Evolutionary conservation across 1,284 basidiomycete genomes (phyloP).

Genomic region (Tilletia indica): DNA sequence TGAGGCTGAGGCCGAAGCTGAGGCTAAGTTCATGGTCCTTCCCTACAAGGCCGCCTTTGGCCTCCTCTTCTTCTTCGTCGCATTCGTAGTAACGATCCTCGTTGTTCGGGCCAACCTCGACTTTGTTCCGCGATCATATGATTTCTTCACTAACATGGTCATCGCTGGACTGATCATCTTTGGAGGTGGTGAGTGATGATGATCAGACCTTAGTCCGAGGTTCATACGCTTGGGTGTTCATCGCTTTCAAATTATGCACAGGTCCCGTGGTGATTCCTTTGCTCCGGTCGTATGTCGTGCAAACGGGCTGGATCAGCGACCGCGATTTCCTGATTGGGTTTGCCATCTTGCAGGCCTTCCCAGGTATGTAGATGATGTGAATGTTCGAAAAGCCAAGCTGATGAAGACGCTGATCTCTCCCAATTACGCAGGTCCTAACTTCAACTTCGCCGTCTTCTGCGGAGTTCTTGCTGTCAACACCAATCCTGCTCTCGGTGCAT

Average conservation of each 20-base stretch:
- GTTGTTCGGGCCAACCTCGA: conserved; percentile 54
- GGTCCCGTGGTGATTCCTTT: conserved; percentile 14
- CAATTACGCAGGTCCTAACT: conserved; percentile 62
- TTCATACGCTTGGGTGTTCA: conserved; percentile 20
- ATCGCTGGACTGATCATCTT: conserved; percentile 64
- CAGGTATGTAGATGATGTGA: conserved; percentile 18
- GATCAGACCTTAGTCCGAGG: not conserved
- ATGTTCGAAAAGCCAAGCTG: conserved; percentile 19
- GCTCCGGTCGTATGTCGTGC: conserved; percentile 2
- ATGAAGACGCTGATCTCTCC: conserved; percentile 54
- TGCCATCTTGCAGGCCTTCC: conserved; percentile 60
- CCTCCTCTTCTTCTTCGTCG: conserved; percentile 47
- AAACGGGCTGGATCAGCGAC: conserved; percentile 29
- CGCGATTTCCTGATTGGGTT: conserved; percentile 66
- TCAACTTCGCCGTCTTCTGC: conserved; percentile 65
- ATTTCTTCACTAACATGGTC: conserved; percentile 60
- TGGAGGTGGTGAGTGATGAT: conserved; percentile 61
- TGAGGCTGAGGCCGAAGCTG: conserved; percentile 10
- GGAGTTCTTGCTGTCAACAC: conserved; percentile 59
- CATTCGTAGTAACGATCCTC: conserved; percentile 54
- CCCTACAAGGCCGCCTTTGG: conserved; percentile 30
- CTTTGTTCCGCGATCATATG: conserved; percentile 48
- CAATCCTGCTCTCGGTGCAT: conserved; percentile 58
- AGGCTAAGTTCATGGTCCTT: conserved; percentile 30
- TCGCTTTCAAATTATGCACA: not conserved